phyloP scores from a whole-genome alignment of 495 filamentous ascomycete species.

The Penicillium diatomitis region DNA sequence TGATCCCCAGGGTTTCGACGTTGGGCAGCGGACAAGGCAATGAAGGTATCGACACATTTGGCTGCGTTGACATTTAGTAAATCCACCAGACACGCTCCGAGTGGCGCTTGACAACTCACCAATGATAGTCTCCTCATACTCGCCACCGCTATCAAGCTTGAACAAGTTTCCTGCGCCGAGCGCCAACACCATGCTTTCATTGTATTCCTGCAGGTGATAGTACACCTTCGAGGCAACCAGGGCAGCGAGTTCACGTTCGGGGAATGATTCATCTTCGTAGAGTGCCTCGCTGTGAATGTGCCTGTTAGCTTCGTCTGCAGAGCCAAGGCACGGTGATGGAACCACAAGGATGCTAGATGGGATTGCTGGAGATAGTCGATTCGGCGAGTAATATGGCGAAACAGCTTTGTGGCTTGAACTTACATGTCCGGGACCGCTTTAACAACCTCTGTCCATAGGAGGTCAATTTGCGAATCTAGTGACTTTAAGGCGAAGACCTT shows the following conservation, averaged over 20 bases:
- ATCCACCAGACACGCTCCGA: background rate
- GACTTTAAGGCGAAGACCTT: constrained; percentile 89
- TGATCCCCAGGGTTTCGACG: constrained; percentile 48
- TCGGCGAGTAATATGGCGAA: too few species aligned
- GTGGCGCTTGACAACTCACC: constrained; percentile 25
- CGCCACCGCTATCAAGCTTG: constrained; percentile 79
- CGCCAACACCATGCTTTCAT: constrained; percentile 98
- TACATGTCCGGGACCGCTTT: constrained; percentile 88
- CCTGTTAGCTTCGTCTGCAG: constrained; percentile 5
- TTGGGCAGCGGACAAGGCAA: constrained; percentile 68
- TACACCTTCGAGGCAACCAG: constrained; percentile 96
- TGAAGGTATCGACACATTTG: constrained; percentile 97
- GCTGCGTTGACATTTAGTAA: constrained; percentile 31
- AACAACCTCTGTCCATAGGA: constrained; percentile 94
- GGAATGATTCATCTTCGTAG: constrained; percentile 92
- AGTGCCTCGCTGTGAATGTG: constrained; percentile 68
- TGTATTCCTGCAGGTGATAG: constrained; percentile 96
- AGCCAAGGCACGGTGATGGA: background rate
- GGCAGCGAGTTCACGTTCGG: constrained; percentile 87
- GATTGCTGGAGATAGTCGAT: background rate
- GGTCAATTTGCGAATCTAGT: constrained; percentile 89
- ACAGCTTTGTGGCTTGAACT: constrained; percentile 20
- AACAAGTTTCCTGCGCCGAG: constrained; percentile 92
- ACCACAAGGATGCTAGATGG: background rate
- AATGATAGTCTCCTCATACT: constrained; percentile 99